Conservation (phyloP, 139 green algal genomes). For the Coelastrella sp. region DNA sequence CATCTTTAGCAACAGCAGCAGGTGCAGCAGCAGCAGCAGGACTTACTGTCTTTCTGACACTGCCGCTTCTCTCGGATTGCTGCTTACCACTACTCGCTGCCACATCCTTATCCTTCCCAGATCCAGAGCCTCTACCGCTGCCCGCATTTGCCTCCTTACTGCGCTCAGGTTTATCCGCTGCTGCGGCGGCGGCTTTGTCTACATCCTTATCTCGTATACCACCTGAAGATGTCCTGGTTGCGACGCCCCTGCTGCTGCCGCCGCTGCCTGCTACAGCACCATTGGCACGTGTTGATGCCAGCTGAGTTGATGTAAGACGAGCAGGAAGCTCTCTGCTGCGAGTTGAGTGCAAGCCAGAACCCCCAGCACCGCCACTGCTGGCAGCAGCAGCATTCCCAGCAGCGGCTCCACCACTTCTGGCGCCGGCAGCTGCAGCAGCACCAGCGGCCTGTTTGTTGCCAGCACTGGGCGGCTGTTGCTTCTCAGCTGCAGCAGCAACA, state of each 20-base stretch:
- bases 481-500: not conserved
- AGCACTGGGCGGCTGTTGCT: too few relatives aligned
- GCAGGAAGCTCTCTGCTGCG: not conserved
- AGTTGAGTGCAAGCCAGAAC: not conserved
- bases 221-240: not conserved
- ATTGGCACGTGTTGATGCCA: slow-evolving; percentile 13
- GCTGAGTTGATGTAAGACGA: not conserved
- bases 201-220: not conserved
- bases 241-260: not conserved
- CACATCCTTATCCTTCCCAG: not conserved
- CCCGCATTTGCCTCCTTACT: not conserved
- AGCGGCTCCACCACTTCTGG: not conserved
- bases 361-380: not conserved
- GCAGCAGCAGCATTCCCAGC: not conserved
- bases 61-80: not conserved
- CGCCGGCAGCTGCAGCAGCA: not conserved
- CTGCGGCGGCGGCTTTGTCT: slow-evolving; percentile 2
- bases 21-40: not conserved
- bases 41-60: not conserved
- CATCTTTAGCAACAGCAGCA: not conserved
- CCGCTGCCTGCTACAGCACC: not conserved
- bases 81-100: not conserved
- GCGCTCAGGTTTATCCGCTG: not conserved
- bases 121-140: not conserved
- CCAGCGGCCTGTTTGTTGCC: not conserved